phyloP scores from a whole-genome alignment of 345 rosid genomes.

The Iberis pinnata region DNA sequence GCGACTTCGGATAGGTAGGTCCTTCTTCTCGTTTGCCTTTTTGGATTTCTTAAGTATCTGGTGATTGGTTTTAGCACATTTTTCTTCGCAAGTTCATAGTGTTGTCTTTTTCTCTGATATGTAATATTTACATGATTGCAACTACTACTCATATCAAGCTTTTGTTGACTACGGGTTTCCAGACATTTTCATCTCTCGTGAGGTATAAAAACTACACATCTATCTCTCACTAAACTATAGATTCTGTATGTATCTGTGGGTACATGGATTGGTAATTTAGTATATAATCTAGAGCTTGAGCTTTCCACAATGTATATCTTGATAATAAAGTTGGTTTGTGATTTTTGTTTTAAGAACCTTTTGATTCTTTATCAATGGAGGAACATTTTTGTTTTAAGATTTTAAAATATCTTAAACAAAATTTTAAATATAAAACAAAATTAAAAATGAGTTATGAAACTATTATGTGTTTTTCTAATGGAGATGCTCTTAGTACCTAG shows the following conservation, averaged over 20 bases:
- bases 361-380: too few relatives aligned
- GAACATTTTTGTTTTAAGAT: too few relatives aligned
- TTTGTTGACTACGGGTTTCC: slow-evolving; percentile 79
- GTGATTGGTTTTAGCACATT: background rate
- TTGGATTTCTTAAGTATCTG: background rate
- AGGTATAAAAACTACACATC: slow-evolving; percentile 44
- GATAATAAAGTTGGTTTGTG: too few relatives aligned
- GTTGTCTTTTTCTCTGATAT: background rate
- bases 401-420: too few relatives aligned
- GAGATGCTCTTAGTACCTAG: too few relatives aligned
- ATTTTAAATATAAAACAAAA: too few relatives aligned
- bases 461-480: too few relatives aligned
- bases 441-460: too few relatives aligned
- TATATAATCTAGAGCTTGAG: background rate
- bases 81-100: background rate
- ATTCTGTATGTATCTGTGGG: slow-evolving; percentile 3
- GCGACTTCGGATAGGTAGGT: slow-evolving; percentile 81
- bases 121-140: slow-evolving; percentile 30
- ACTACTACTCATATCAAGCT: slow-evolving; percentile 85
- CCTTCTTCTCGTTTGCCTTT: slow-evolving; percentile 12
- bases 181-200: slow-evolving; percentile 85
- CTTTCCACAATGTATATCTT: too few relatives aligned
- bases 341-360: too few relatives aligned
- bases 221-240: slow-evolving; percentile 5
- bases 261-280: background rate